phyloP scores from a whole-genome alignment of 371 early-diverging fungal genomes.

The Apophysomyces trapeziformis region DNA sequence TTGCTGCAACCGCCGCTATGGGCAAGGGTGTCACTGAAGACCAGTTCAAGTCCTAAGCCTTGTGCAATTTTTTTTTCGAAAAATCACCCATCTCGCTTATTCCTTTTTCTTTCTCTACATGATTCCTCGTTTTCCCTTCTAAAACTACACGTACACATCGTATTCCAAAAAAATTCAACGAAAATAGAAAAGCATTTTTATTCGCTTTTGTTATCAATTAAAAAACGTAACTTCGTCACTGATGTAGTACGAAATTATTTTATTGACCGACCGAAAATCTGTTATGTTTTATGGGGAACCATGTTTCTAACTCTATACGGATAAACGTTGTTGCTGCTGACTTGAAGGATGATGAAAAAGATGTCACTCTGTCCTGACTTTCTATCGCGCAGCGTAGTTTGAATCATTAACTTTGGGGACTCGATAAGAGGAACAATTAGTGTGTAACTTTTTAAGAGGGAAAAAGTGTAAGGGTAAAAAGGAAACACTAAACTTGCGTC shows the following conservation, averaged over 20 bases:
- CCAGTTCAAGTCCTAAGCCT: conserved; percentile 62
- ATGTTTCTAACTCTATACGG: not conserved
- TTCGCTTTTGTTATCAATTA: conserved; percentile 7
- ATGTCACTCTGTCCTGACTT: not conserved
- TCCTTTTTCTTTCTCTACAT: not conserved
- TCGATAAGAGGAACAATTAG: not conserved
- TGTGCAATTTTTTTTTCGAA: not conserved
- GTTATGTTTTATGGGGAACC: not conserved
- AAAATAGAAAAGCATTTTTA: conserved; percentile 4
- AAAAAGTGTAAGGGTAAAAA: not conserved
- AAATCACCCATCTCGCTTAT: not conserved
- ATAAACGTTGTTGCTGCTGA: not conserved
- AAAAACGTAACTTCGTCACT: conserved; percentile 6
- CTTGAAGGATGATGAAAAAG: not conserved
- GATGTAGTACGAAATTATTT: conserved; percentile 2
- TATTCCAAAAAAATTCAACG: not conserved
- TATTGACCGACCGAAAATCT: not conserved
- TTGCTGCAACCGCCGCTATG: conserved; percentile 97
- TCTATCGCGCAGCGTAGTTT: conserved; percentile 4
- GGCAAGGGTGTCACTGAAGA: conserved; percentile 90
- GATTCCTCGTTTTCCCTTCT: not conserved
- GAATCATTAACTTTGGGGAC: not conserved
- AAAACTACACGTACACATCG: not conserved
- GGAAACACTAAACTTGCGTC: too few relatives aligned
- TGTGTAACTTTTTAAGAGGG: conserved; percentile 8